Conservation (phyloP, 192 early-diverging fungal species). For the Gonapodya prolifera region DNA sequence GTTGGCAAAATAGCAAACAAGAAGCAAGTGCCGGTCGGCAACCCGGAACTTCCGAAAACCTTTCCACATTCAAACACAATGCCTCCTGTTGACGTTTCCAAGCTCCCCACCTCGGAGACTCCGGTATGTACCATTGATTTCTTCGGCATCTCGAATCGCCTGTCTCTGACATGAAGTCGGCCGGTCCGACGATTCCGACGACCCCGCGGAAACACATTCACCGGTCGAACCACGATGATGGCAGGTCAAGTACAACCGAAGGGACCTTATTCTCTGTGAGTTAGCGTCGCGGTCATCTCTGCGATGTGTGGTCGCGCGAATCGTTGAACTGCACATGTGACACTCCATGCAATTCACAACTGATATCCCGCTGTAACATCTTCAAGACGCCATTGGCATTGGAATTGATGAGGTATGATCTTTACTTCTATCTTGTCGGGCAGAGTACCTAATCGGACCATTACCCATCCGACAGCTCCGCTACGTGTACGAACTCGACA, state of each 20-base stretch:
- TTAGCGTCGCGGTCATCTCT: background rate
- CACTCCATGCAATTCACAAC: background rate
- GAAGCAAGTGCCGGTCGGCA: no score
- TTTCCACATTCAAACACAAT: no score
- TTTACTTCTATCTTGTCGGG: background rate
- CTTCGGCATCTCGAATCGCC: no score
- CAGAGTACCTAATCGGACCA: background rate
- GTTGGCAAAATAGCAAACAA: no score
- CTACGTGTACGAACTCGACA: slow-evolving; percentile 5
- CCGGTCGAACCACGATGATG: no score
- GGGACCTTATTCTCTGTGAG: background rate
- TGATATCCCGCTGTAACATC: background rate
- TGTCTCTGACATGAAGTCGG: no score
- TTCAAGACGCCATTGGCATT: background rate
- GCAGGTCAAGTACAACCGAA: slow-evolving; percentile 1
- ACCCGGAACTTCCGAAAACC: no score
- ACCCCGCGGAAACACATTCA: no score
- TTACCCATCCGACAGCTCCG: background rate
- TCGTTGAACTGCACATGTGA: background rate
- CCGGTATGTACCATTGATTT: background rate
- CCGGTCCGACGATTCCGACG: no score
- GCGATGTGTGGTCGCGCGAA: background rate
- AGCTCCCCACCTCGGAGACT: background rate
- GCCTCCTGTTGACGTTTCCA: background rate
- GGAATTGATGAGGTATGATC: background rate